Base-by-base conservation (phyloP, 164 flowering plant genomes). In the Saururus chinensis region DNA sequence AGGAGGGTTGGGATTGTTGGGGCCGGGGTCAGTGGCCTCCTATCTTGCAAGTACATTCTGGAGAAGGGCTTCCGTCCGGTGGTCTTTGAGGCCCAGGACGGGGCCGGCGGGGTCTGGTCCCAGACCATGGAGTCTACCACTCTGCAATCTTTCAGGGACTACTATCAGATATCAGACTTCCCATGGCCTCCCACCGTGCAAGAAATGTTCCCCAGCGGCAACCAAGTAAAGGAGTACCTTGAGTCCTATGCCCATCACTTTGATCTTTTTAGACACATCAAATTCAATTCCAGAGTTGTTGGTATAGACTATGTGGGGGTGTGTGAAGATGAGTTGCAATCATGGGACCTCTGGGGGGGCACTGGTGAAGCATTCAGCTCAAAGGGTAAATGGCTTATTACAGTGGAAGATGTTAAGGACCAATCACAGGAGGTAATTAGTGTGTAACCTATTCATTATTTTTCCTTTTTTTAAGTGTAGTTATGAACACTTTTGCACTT, bases 1-100 rank as follows among this genome's bases (percentile, higher is more conserved):
- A 75, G 22, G 68, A 24, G 69, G 57, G 79, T 84, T 1, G 93
- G 72, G 24, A 87, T 87, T 11, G 51, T 85, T 19, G 91, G 90
- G 24, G 89, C 89, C 30, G 95, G 91, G 11, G 67, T 79, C 21
- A 81, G 95, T 54, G 95, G 91, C 54, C 81, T 87, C 0, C 69
- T 81, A 0, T 89, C 95, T 51, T 85, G 91, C 63, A 87, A 85
- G 62, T 80, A 82, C 64, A 22, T 60, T 11, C 42, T 78, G 1
- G 77, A 80, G 21, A 82, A 76, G 61, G 86, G 85, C 0, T 70
- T 70, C 45, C 26, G 40, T 12, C 92, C 92, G 0, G 66, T 77
- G 2, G 86, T 84, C 23, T 74, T 74, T 21, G 79, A 72, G 62
- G 66, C 70, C 0, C 8, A 57, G 16, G 19, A 40, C 4, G 19